Base-by-base conservation (phyloP, 2,329 filamentous ascomycete genomes). In the Colletotrichum lini region DNA sequence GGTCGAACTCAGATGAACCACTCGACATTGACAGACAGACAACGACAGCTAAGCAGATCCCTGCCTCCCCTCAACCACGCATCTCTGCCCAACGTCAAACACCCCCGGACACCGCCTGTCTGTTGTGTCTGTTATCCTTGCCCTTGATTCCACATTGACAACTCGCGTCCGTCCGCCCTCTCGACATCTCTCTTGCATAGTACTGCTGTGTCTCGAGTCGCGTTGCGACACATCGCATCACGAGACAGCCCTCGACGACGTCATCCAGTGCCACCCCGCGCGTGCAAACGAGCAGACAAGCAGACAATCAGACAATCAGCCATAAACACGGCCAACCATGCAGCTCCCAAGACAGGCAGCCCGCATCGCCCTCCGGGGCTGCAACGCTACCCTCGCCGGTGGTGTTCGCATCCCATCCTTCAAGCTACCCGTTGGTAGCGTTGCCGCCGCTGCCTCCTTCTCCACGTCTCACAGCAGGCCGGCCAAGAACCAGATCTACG, bases 401-500 rank as follows among this genome's bases (percentile, higher is more conserved):
- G 23, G 58, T 49, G 42, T 57, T 62, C 49, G 59, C 49, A 15
- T 42, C 16, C 23, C 60, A 7, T 21, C 44, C 54, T 49, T 38
- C 54, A 68, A 64, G 16, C 69, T 26, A n/a, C 40, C 30, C 45
- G 15, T 58, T 21, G 8, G 35, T 38, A 8, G 35, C 35, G 56
- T 56, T 44, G 30, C 64, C 68, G 49, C n/a, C 26, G 56, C 49
- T 26, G 63, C 62, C 23, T 4, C 18, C 62, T 73, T 75, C 52
- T 72, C 72, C 56, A 65, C 73, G 35, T 59, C 67, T 50, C 52
- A 30, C 52, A 70, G 15, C 49, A 57, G 13, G 56, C 66, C 76
- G 47, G 75, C 76, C 60, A 80, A 78, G 74, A 81, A 80, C 66
- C 79, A 81, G 73, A 77, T 82, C 69, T 81, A 79, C 69, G 74